Evolutionary conservation across 495 filamentous ascomycete species (phyloP), one percentile per base, ranked within the genome.

Genomic region (Penicillium riverlandense): DNA sequence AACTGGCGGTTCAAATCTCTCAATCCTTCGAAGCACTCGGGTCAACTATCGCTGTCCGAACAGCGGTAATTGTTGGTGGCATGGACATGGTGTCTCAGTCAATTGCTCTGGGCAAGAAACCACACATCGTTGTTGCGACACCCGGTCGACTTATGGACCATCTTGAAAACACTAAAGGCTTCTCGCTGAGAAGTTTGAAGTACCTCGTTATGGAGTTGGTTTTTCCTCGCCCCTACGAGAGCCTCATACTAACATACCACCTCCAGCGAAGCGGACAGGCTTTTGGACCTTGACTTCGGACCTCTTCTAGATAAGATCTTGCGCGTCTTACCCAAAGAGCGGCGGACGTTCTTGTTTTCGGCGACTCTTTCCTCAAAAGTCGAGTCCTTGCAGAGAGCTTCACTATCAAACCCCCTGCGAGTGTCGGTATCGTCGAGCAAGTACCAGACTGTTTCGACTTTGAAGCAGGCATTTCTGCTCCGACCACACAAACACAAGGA

Each of bases 121-220:
- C 91, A 3, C 91, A 97, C 47, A 80, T 95, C 10, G 61, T 96
- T 30, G 70, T 76, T 37, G 92, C 91, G 0, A 96, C 92, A 0
- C 92, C 92, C 0, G 91, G 92, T 38, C 79, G 92, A 41, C 66
- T 98, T 9, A 71, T 96, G 2, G 92, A 98, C 54, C 92, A 98
- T 59, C 70, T 96, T 8, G 90, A 98, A 62, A 95, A 95, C 59
- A 98, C 92, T 7, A 96, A 95, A 60, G 91, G 92, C 8, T 98
- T 98, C 63, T 86, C 82, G 7, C 66, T 96, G 32, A 78, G 80
- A 6, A 69, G 67, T 11, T 67, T 96, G 4, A 88, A 88, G 54
- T 95, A 90, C 53, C 76, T 96, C 1, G 89, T 94, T 31, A 88
- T 96, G 78, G 92, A 96, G 22, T 22, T 22, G 22, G 22, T 22